Evolutionary conservation across 2,329 filamentous ascomycete species (phyloP), one percentile per base, ranked within the genome.

Genomic region (Furcasterigmium sp.): DNA sequence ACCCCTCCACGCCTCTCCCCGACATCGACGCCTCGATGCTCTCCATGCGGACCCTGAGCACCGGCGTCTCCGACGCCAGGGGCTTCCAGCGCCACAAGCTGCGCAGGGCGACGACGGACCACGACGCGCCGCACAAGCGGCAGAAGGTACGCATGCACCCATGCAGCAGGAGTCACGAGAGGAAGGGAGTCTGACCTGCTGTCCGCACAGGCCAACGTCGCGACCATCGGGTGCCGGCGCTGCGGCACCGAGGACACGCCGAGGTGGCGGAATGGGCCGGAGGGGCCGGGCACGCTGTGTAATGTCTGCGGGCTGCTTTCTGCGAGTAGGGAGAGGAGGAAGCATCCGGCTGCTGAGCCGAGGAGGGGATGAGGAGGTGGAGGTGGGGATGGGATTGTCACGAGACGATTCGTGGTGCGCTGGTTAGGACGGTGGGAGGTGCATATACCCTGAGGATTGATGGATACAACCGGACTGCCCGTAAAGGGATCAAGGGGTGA

Each of bases 241-340:
- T 87, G 84, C 62, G 84, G 85, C 57, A 76, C 82, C 54, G 80
- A 82, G 32, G 82, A 87, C 59, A 87, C 84, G 15, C 84, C 84
- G 17, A 82, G 87, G 68, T 87, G 84, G 84, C 75, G 84, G 47
- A 72, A 82, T 53, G 84, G 84, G 23, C 84, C 84, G n/a, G 83
- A 87, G 56, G 84, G 84, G 37, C 83, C 82, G 35, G 72, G 83
- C 48, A 87, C 84, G 8, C 64, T 87, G 30, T 87, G 84, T 64
- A 87, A 87, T 63, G 83, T 84, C 8, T 87, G 84, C 55, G 84
- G 84, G 30, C 65, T 87, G 50, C 81, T 59, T 10, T 58, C 54
- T 40, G 56, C 56, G 8, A 58, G 59, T 39, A 47, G 53, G 14
- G 44, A 51, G 34, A 35, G 32, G n/a, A 35, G 4, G 15, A 35